Conservation (phyloP, 2,329 filamentous ascomycete species). For the Apiospora marii region DNA sequence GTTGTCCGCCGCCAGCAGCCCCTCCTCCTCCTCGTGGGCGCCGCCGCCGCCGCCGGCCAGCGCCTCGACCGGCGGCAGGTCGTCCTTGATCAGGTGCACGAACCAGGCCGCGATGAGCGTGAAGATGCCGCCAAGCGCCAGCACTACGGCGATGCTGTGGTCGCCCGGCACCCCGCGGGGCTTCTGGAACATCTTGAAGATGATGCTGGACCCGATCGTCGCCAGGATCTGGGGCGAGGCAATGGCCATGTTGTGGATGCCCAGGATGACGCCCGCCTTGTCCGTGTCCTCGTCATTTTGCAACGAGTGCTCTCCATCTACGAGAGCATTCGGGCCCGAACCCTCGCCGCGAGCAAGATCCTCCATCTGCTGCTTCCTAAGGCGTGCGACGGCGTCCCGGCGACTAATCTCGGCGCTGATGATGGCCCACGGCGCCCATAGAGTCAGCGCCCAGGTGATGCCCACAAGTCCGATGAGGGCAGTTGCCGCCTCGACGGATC, state of each 20-base stretch:
- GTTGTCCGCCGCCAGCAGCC: constrained; percentile 37
- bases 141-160: constrained; percentile 84
- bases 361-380: constrained; percentile 45
- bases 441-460: constrained; percentile 89
- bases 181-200: constrained; percentile 89
- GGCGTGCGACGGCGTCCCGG: constrained; percentile 69
- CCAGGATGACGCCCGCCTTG: constrained; percentile 88
- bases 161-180: constrained; percentile 85
- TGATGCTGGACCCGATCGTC: constrained; percentile 81
- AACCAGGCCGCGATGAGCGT: constrained; percentile 80
- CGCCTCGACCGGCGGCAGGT: constrained; percentile 51
- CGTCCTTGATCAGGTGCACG: constrained; percentile 72
- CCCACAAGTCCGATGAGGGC: constrained; percentile 82
- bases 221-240: constrained; percentile 91
- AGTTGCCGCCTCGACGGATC: constrained; percentile 74
- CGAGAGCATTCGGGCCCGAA: constrained; percentile 36
- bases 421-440: constrained; percentile 95
- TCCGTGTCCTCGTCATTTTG: constrained; percentile 69
- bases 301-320: constrained; percentile 40
- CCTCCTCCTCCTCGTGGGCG: constrained; percentile 49
- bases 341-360: constrained; percentile 32
- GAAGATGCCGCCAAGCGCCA: constrained; percentile 83
- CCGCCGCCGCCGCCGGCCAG: constrained; percentile 39
- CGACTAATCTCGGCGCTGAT: constrained; percentile 92
- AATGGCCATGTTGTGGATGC: constrained; percentile 95